Evolutionary conservation across 2,329 filamentous ascomycete genomes (phyloP).

Genomic region (Colletotrichum kahawae): DNA sequence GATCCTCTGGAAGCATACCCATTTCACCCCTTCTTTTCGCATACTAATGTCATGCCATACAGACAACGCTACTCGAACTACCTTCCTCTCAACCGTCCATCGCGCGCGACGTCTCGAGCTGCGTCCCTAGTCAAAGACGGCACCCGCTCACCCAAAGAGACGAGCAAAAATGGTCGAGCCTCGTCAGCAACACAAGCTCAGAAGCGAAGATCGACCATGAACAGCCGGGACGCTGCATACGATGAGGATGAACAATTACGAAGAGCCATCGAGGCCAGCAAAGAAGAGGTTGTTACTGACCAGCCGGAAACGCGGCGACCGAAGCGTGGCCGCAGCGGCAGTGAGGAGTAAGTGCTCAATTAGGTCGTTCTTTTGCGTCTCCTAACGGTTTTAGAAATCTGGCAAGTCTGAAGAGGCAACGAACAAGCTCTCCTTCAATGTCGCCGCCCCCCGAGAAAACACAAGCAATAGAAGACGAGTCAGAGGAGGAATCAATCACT

Average conservation of each 20-base stretch:
- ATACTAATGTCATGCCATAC: conserved; percentile 6
- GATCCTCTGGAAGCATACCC: background rate
- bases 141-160: conserved; percentile 57
- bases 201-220: conserved; percentile 95
- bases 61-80: conserved; percentile 73
- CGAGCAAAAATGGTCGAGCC: conserved; percentile 60
- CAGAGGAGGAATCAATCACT: conserved; percentile 69
- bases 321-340: conserved; percentile 88
- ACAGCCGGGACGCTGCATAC: conserved; percentile 92
- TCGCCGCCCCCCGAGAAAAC: conserved; percentile 60
- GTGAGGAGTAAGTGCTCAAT: conserved; percentile 79
- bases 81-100: conserved; percentile 62
- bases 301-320: conserved; percentile 65
- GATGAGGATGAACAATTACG: conserved; percentile 92
- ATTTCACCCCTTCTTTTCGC: background rate
- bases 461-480: conserved; percentile 63
- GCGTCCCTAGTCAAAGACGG: conserved; percentile 70
- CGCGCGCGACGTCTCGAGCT: conserved; percentile 64
- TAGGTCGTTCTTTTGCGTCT: background rate
- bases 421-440: conserved; percentile 78
- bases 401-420: conserved; percentile 77
- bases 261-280: conserved; percentile 93
- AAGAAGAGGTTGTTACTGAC: conserved; percentile 70
- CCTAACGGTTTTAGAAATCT: conserved; percentile 61
- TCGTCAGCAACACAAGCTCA: conserved; percentile 60